A percentile compares a stretch with the other conserved stretches of the same genome.
These are phyloP conservation scores for Centrapalus pauciflorus DNA, from an alignment of 129 eudicot genomes.

Conservation along the genomic window DNA sequence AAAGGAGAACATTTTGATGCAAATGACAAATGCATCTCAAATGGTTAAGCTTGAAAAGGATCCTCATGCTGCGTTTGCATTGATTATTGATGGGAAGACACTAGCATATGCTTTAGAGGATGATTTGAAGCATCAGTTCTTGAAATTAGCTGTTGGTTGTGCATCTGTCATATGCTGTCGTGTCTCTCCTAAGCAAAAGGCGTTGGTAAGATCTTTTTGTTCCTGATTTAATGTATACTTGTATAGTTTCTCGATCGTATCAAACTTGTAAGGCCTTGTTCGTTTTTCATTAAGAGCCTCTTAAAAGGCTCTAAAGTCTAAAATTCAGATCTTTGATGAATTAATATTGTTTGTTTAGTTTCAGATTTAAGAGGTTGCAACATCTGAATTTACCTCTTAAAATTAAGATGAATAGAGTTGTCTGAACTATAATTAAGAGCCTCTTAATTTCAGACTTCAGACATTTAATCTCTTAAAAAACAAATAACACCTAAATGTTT, in stretches of 20 bases:
- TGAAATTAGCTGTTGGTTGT: conserved; percentile 72
- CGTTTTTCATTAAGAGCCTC: no score
- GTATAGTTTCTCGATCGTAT: not conserved
- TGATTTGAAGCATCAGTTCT: conserved; percentile 73
- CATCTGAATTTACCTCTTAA: no score
- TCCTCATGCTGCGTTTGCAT: conserved; percentile 88
- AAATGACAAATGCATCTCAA: conserved; percentile 73
- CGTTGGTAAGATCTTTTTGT: conserved; percentile 48
- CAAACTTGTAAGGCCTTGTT: not conserved
- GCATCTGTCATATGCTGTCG: conserved; percentile 97
- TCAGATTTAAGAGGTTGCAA: no score
- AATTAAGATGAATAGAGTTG: no score
- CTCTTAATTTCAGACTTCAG: no score
- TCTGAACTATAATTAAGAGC: no score
- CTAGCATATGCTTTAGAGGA: conserved; percentile 66
- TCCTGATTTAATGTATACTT: not conserved
- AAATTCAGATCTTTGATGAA: no score
- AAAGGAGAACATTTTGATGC: conserved; percentile 66
- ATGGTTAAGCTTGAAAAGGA: conserved; percentile 92
- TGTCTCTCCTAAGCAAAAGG: conserved; percentile 94
- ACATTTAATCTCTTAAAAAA: no score
- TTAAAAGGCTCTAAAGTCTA: no score
- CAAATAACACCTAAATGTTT: not conserved
- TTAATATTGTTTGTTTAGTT: no score
- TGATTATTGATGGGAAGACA: conserved; percentile 89